These are phyloP conservation scores for Parsonsia alboflavescens DNA, from an alignment of 257 asterid genomes.

Conservation along the genomic window DNA sequence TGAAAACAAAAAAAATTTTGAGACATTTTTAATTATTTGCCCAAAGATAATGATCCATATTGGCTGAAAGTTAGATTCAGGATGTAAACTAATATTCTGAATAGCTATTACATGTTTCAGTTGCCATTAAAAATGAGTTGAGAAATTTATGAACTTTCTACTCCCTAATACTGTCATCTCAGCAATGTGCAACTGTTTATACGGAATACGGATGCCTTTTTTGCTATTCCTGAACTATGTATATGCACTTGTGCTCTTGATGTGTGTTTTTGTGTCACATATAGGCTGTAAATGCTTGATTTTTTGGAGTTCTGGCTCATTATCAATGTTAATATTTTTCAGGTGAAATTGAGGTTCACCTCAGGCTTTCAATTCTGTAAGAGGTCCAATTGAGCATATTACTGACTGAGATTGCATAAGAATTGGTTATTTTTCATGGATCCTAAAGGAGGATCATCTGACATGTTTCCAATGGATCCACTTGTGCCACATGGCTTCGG, in stretches of 20 bases:
- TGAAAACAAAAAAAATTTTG: not conserved
- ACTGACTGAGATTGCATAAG: slow-evolving; percentile 31
- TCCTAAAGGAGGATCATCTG: slow-evolving; percentile 46
- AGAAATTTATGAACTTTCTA: not conserved
- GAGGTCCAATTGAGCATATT: not conserved
- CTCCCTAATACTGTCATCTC: not conserved
- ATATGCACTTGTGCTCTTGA: not conserved
- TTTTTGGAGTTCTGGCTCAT: not conserved
- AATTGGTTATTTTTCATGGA: slow-evolving; percentile 48
- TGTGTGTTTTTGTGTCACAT: not conserved
- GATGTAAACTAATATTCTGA: not conserved
- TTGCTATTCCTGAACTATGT: not conserved
- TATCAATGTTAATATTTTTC: not conserved
- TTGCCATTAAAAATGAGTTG: not conserved
- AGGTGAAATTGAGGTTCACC: not conserved
- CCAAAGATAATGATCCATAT: not conserved
- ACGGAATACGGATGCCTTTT: not conserved
- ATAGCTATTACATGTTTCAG: not conserved
- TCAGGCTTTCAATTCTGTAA: not conserved
- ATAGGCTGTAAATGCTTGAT: not conserved
- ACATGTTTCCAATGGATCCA: slow-evolving; percentile 53
- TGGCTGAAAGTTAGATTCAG: not conserved
- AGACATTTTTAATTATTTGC: not conserved
- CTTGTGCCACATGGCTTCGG: slow-evolving; percentile 47
- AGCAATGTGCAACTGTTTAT: not conserved